Percentiles rank a stretch among this genome's conserved stretches.
These are phyloP conservation scores for Furculomyces boomerangus DNA, from an alignment of 371 early-diverging fungal genomes.

Conservation along the genomic window DNA sequence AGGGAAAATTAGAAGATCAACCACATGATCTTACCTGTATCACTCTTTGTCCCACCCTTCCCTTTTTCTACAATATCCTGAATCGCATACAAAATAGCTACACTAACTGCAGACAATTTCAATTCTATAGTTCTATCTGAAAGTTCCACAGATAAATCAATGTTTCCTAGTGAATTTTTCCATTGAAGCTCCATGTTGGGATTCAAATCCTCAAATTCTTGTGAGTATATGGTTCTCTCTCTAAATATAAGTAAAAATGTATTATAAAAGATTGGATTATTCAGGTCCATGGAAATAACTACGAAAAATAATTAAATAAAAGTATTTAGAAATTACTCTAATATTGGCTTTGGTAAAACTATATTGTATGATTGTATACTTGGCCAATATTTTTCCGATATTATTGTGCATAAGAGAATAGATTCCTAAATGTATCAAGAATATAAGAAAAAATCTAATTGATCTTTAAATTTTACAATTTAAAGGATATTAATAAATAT, in stretches of 20 bases:
- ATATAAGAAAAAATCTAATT: not conserved
- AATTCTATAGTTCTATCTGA: conserved; percentile 24
- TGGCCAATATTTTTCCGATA: not conserved
- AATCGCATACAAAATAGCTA: conserved; percentile 27
- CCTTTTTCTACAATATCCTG: not conserved
- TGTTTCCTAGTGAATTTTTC: conserved; percentile 24
- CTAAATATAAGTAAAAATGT: not conserved
- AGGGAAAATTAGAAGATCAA: too few relatives aligned
- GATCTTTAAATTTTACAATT: too few relatives aligned
- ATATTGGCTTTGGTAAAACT: not conserved
- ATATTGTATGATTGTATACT: not conserved
- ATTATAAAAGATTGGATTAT: not conserved
- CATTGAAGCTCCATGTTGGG: conserved; percentile 29
- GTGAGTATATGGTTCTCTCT: conserved; percentile 6
- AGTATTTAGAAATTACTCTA: not conserved
- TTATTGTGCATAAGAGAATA: not conserved
- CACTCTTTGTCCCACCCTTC: conserved; percentile 18
- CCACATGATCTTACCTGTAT: too few relatives aligned
- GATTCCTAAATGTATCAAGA: not conserved
- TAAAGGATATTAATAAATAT: too few relatives aligned
- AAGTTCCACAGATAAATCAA: conserved; percentile 27
- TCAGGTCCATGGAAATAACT: too few relatives aligned
- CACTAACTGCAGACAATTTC: conserved; percentile 25
- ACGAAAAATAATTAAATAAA: not conserved
- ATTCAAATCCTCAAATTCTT: conserved; percentile 17